Evolutionary conservation across 176 grass and related monocot species (phyloP).

Genomic region (Metroxylon sagu): DNA sequence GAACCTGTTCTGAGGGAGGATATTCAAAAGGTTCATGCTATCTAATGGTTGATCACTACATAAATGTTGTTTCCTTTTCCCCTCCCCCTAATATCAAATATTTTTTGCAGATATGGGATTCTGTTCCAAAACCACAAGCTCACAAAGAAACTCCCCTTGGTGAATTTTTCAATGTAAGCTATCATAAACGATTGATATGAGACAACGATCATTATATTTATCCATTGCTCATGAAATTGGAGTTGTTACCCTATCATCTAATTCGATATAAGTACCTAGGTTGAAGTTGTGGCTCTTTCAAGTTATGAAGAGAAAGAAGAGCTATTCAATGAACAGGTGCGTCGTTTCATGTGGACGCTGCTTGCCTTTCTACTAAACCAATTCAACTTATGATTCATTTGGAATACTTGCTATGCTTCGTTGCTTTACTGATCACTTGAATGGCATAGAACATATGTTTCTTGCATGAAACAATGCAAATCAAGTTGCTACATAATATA

Average conservation of each 20-base stretch:
- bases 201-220: too few relatives aligned
- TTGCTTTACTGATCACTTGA: too few relatives aligned
- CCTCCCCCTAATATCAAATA: slow-evolving; percentile 13
- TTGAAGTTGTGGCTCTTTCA: slow-evolving; percentile 75
- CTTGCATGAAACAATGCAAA: too few relatives aligned
- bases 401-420: too few relatives aligned
- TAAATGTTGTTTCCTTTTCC: slow-evolving; percentile 11
- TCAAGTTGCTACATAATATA: too few relatives aligned
- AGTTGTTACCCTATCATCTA: too few relatives aligned
- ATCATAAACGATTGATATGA: neutral
- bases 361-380: too few relatives aligned
- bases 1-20: slow-evolving; percentile 95
- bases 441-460: too few relatives aligned
- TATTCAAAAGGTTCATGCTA: slow-evolving; percentile 78
- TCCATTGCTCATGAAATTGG: too few relatives aligned
- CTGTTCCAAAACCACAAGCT: slow-evolving; percentile 83
- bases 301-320: slow-evolving; percentile 97
- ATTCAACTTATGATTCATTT: too few relatives aligned
- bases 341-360: neutral
- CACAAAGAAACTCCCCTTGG: slow-evolving; percentile 88
- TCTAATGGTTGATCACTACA: neutral
- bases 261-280: slow-evolving; percentile 29
- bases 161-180: slow-evolving; percentile 89
- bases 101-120: slow-evolving; percentile 87
- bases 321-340: slow-evolving; percentile 75